Evolutionary conservation across 345 rosid species (phyloP), one percentile per base, ranked within the genome.

Genomic region (Cardiospermum halicacabum): DNA sequence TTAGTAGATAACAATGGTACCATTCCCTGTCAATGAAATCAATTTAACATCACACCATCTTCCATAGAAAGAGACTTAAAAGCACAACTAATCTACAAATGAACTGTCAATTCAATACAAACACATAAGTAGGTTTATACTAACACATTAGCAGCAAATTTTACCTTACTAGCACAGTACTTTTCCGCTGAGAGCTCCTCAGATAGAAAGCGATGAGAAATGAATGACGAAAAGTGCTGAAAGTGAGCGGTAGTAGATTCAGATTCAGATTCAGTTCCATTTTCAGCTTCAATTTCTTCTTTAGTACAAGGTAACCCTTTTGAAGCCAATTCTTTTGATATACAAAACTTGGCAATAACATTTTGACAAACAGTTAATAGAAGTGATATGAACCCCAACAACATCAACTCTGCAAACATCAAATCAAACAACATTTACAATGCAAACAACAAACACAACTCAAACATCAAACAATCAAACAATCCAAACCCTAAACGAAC

Each of bases 381-480:
- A 69, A 89, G 77, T 12, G 97, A 89, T 60, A 91, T 91, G 69
- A 92, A 92, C 53, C 98, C 98, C 77, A 92, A 62, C 24, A 92
- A 72, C 98, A 92, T 92, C 80, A 87, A 75, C 77, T 89, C 98
- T 92, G 94, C 80, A 68, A 28, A 3, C 12, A 0, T 12, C 36
- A 59, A 21, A 12, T 4, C n/a, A 22, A 4, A 34, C 1, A 34
- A 34, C 39, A 7, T 5, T 2, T 34, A 34, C 10, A 5, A 4
- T 34, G 39, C 9, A 11, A 2, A 34, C 10, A 34, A 7, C 10
- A 4, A 34, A 4, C 39, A 34, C 5, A 34, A 34, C 9, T 34
- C 10, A 4, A 34, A 34, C 0, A 11, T 34, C 10, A 34, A 34
- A 34, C 39, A 4, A 5, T 0, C 13, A 16, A 21, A 19, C 1